These are phyloP conservation scores for Malania oleifera DNA, from an alignment of 164 flowering plant species.

Conservation along the genomic window DNA sequence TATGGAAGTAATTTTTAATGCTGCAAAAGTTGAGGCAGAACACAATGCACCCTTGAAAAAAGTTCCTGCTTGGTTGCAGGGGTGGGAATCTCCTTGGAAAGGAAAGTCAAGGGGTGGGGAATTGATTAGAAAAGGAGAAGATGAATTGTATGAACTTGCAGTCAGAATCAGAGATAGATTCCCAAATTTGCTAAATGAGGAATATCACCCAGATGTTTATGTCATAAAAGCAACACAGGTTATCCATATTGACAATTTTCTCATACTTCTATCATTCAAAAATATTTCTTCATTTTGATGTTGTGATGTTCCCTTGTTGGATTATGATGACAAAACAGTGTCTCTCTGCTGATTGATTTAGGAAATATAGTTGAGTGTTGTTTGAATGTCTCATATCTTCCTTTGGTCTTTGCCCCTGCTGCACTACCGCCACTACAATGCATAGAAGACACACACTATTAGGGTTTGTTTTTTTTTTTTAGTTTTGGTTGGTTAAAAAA, in stretches of 20 bases:
- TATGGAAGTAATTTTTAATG: conserved; percentile 45
- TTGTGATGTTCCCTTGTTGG: not conserved
- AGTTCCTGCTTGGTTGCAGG: conserved; percentile 70
- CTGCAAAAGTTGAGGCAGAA: conserved; percentile 33
- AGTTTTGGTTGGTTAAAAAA: not conserved
- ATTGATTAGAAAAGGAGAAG: conserved; percentile 65
- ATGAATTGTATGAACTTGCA: conserved; percentile 78
- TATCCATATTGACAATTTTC: not conserved
- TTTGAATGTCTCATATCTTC: not conserved
- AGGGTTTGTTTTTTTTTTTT: too few species aligned
- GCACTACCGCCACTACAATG: too few species aligned
- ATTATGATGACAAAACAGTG: not conserved
- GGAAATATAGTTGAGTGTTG: not conserved
- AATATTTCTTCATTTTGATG: not conserved
- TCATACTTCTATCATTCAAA: not conserved
- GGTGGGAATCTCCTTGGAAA: conserved; percentile 93
- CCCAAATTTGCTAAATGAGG: conserved; percentile 55
- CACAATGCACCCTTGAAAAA: conserved; percentile 23
- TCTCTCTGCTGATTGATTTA: conserved; percentile 2
- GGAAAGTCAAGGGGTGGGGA: conserved; percentile 85
- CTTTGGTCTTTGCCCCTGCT: too few species aligned
- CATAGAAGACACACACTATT: too few species aligned
- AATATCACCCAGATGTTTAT: conserved; percentile 83
- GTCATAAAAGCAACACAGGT: conserved; percentile 82
- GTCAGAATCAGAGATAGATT: conserved; percentile 58